These are phyloP conservation scores for Rhododendron ovatum DNA, from an alignment of 148 eudicot genomes.

Conservation along the genomic window DNA sequence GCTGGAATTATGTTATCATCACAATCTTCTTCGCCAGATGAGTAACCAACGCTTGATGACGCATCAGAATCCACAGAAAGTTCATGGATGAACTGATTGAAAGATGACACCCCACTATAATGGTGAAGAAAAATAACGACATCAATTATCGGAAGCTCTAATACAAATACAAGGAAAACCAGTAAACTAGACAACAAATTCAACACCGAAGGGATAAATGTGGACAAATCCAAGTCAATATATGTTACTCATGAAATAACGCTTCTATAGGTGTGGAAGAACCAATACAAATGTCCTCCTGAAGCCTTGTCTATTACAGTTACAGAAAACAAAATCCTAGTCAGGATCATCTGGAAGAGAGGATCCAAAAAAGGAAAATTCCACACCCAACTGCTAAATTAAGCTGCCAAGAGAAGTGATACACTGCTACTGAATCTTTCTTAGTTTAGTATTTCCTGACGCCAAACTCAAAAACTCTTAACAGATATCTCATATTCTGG, in stretches of 20 bases:
- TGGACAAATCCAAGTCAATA: neutral
- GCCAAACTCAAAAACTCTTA: constrained; percentile 1
- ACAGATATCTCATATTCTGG: neutral
- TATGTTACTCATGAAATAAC: neutral
- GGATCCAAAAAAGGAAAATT: neutral
- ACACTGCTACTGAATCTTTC: neutral
- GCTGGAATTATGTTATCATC: constrained; percentile 48
- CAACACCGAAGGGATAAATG: neutral
- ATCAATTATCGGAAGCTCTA: neutral
- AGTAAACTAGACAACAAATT: neutral
- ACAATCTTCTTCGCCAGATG: constrained; percentile 66
- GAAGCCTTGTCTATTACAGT: neutral
- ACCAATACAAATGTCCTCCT: neutral
- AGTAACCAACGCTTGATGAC: constrained; percentile 55
- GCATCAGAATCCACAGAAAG: constrained; percentile 78
- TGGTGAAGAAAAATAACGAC: constrained; percentile 5
- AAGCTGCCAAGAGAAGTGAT: neutral
- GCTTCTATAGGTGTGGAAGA: neutral
- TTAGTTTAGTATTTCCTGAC: neutral
- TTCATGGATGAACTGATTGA: constrained; percentile 90
- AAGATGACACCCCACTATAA: constrained; percentile 92
- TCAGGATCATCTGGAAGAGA: neutral
- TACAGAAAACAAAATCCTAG: neutral
- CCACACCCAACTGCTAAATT: neutral
- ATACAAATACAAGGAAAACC: neutral